A percentile compares a stretch with the other conserved stretches of the same genome.
Evolutionary conservation across 768 basidiomycete genomes (phyloP).

Genomic region (Trametes villosa): DNA sequence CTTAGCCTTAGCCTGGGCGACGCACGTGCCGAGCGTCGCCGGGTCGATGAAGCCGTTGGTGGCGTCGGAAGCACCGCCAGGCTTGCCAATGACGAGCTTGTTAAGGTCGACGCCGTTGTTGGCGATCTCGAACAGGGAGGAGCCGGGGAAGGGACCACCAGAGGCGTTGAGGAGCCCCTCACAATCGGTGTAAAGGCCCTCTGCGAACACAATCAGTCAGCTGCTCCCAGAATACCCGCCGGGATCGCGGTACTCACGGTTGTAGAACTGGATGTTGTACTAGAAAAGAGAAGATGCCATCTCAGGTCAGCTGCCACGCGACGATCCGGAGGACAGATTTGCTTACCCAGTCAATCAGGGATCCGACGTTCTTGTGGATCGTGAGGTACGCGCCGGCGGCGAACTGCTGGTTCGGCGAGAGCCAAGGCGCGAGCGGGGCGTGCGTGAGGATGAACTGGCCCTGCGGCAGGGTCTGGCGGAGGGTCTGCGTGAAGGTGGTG

Average conservation of each 20-base stretch:
- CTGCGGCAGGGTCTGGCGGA: constrained; percentile 27
- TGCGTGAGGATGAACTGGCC: constrained; percentile 16
- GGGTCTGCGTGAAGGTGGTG: constrained; percentile 25
- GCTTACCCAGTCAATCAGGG: constrained; percentile 56
- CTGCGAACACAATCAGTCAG: background rate
- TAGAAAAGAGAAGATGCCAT: background rate
- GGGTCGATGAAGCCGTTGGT: constrained; percentile 41
- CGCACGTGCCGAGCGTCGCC: constrained; percentile 35
- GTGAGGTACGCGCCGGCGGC: constrained; percentile 56
- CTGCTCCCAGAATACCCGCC: background rate
- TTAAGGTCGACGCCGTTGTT: constrained; percentile 53
- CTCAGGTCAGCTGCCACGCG: background rate
- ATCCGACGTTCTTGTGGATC: constrained; percentile 55
- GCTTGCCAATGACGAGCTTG: constrained; percentile 78
- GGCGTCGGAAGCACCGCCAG: constrained; percentile 41
- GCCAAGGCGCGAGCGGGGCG: constrained; percentile 32
- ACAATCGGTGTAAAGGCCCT: constrained; percentile 41
- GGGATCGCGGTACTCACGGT: constrained; percentile 6
- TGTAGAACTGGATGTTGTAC: constrained; percentile 18
- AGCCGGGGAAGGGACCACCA: constrained; percentile 41
- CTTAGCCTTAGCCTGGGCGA: constrained; percentile 37
- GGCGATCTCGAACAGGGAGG: constrained; percentile 51
- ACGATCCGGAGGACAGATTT: background rate
- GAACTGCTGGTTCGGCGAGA: constrained; percentile 20
- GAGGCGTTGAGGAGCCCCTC: constrained; percentile 42